These are phyloP conservation scores for Mallotus repandus DNA, from an alignment of 441 rosid species.

Conservation along the genomic window DNA sequence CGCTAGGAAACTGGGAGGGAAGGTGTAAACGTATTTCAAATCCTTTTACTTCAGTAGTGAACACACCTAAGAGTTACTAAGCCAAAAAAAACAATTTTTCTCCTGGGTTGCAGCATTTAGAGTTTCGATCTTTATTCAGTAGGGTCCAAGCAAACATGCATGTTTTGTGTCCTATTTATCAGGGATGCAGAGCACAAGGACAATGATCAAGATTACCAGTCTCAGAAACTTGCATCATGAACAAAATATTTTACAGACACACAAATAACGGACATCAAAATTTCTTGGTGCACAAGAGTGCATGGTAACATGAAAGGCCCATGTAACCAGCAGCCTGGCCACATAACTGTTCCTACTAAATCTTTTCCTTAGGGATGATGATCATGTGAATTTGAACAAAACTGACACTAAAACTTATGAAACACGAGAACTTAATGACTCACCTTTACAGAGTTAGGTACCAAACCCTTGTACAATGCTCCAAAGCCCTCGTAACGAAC, in stretches of 20 bases:
- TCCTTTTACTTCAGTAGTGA: too few relatives aligned
- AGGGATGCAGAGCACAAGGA: not conserved
- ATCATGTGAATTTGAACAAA: not conserved
- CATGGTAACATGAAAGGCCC: not conserved
- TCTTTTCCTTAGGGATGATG: not conserved
- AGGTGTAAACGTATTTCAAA: too few relatives aligned
- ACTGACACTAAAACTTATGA: not conserved
- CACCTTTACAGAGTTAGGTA: conserved; percentile 92
- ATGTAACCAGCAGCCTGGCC: not conserved
- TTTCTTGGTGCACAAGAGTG: too few relatives aligned
- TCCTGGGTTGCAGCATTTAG: too few relatives aligned
- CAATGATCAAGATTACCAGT: not conserved
- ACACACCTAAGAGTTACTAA: too few relatives aligned
- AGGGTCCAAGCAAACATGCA: not conserved
- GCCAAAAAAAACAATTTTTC: not conserved
- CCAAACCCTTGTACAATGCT: conserved; percentile 91
- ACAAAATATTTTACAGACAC: too few relatives aligned
- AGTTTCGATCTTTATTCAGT: not conserved
- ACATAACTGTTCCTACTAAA: not conserved
- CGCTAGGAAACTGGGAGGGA: too few relatives aligned
- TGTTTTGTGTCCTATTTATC: not conserved
- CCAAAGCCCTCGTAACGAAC: conserved; percentile 74
- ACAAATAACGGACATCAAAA: too few relatives aligned
- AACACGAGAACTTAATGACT: conserved; percentile 13
- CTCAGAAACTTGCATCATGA: not conserved